Evolutionary conservation across 2,329 filamentous ascomycete species (phyloP), one percentile per base, ranked within the genome.

Genomic region (Aspergillus fijiensis): DNA sequence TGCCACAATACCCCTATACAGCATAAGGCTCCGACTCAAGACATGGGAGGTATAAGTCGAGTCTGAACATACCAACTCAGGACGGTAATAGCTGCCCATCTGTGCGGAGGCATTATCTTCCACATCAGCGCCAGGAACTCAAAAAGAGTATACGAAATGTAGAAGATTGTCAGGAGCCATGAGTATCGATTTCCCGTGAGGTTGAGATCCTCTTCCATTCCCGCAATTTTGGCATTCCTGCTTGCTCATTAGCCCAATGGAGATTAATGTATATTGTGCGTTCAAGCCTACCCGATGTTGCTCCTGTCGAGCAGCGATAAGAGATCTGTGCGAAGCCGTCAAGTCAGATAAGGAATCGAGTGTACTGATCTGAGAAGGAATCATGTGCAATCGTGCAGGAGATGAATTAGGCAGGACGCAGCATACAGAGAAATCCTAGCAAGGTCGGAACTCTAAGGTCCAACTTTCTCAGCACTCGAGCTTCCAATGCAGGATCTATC

Each of bases 151-250:
- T 82, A 82, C 2, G 78, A 73, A 47, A 82, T 82, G 66, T 83
- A 83, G 68, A 85, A 85, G 39, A 84, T 79, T 0, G 81, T 84
- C 35, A 82, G 69, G 7, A 85, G 77, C 77, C 80, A 82, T 11
- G 79, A 69, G 64, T 84, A 85, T 27, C 74, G 70, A n/a, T 77
- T 72, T 12, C 77, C 76, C n/a, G 70, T 67, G 19, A 86, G 73
- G 10, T 78, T 58, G 16, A 86, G 76, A 29, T 82, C 81, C 49
- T 79, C 70, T 55, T 75, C 63, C 81, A 85, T 84, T 42, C 82
- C 83, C 1, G 82, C 81, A 49, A 83, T 82, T 62, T 78, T 76
- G 1, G 83, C 83, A 76, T 85, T 85, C 55, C 82, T 81, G 51
- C 57, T 25, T 55, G 5, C 5, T 5, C 1, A 48, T 63, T 33